phyloP scores from a whole-genome alignment of 306 rosid genomes.

The Glycyrrhiza uralensis region DNA sequence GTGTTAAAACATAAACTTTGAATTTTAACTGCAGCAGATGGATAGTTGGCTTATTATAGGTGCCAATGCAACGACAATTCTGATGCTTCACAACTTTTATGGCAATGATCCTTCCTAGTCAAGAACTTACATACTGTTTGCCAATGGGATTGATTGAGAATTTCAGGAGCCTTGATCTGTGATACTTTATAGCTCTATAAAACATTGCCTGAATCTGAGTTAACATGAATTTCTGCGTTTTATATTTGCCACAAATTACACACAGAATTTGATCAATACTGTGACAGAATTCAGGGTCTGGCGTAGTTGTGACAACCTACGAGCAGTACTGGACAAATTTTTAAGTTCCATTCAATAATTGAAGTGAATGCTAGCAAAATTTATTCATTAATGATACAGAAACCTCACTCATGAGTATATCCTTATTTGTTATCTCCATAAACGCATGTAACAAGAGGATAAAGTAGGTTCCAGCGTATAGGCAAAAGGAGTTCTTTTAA shows the following conservation, averaged over 20 bases:
- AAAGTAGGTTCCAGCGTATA: background rate
- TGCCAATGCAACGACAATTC: background rate
- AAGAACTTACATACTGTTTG: background rate
- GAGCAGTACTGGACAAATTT: background rate
- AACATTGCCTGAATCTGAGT: background rate
- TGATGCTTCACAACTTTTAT: background rate
- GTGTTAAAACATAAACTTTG: background rate
- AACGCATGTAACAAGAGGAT: constrained; percentile 1
- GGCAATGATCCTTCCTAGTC: background rate
- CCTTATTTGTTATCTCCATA: background rate
- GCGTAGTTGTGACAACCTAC: background rate
- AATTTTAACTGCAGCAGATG: background rate
- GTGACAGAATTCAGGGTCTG: constrained; percentile 4
- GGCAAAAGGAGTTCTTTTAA: background rate
- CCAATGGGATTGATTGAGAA: background rate
- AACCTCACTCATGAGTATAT: background rate
- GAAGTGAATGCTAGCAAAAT: background rate
- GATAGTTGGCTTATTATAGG: background rate
- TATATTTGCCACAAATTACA: background rate
- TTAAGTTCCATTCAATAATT: background rate
- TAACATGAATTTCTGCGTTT: background rate
- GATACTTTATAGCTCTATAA: background rate
- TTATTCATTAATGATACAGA: background rate
- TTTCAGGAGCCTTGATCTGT: background rate
- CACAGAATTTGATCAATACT: background rate